Base-by-base conservation (phyloP, 768 basidiomycete species). In the Terana coerulea region DNA sequence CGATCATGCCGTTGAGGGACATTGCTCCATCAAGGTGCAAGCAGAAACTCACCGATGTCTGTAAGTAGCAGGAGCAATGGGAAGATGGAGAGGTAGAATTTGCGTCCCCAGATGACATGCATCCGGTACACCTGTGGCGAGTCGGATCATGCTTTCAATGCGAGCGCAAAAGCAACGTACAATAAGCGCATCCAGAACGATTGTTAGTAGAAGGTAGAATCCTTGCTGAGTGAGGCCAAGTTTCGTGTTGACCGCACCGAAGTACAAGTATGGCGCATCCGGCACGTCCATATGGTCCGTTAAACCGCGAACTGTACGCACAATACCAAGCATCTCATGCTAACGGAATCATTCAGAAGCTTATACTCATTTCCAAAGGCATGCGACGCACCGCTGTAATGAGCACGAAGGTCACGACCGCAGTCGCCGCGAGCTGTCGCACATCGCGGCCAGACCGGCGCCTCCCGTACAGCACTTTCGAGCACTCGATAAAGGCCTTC, bases 141-240 rank as follows among this genome's bases (percentile, higher is more conserved):
- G 29, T 14, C 24, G 34, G 39, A 36, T 8, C 46, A 34, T 24
- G 31, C 21, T 7, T 19, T 24, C 26, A 29, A 22, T 11, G n/a
- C n/a, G n/a, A 5, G 33, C 15, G 1, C 11, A 24, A 30, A 22
- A 7, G 28, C 14, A 28, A 44, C 59, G 49, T 43, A 64, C 64
- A 43, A 65, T 62, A 51, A 66, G 62, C 34, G 57, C 59, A 37
- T 66, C 65, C 35, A 58, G 62, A 25, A 66, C 49, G 21, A 66
- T 3, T 10, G 65, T 66, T 26, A 57, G 44, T 14, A 59, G 12
- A 2, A 64, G 39, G 51, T 66, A 66, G 3, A 60, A n/a, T 5
- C 48, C 1, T 22, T 56, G 64, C 53, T 66, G 64, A 19, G 62
- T 30, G 33, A 66, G 47, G 49, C 59, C 58, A 29, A 64, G 31